Base-by-base conservation (phyloP, 2,329 filamentous ascomycete genomes). In the Exophiala xenobiotica region DNA sequence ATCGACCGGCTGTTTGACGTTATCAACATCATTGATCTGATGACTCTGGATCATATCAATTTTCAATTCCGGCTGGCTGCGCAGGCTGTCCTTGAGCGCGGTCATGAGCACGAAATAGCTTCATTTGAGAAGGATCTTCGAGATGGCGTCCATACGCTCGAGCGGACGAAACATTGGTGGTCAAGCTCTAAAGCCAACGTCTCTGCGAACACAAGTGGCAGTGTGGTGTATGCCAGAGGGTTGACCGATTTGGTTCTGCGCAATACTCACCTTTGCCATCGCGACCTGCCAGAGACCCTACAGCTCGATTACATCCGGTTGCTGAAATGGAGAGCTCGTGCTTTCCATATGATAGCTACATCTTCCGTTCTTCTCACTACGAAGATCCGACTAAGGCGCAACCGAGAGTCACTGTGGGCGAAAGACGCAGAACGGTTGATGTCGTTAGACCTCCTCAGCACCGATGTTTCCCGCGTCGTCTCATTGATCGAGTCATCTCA, bases 1-100 rank as follows among this genome's bases (percentile, higher is more conserved):
- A 81, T 85, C 49, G 79, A 83, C 60, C 82, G 83, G 59, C 69
- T 85, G 8, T 81, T 82, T 63, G 76, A 77, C 57, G 68, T 86
- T n/a, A 76, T 85, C 57, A 76, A 80, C 46, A 75, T 82, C 44
- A 82, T 85, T 46, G 82, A 86, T 57, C 69, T 81, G 26, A 70
- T 86, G 18, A 81, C 77, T 7, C 68, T 86, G 23, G 82, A 86
- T 62, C 82, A 85, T 61, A 80, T 80, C 5, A 86, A 86, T 63
- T 85, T 83, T 66, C 77, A 85, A 64, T 73, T 86, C 43, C 79
- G 79, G 67, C 73, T 80, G 27, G 78, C 78, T 6, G 79, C 81
- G 1, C 80, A 81, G 2, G 78, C 77, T 6, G 73, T 86, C 31
- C 78, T 85, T 52, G 76, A 80, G 57, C 80, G 83, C 59, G 79